A percentile compares a stretch with the other conserved stretches of the same genome.
These are phyloP conservation scores for Nothophytophthora sp. DNA, from an alignment of 352 stramenopile genomes.

Conservation along the genomic window DNA sequence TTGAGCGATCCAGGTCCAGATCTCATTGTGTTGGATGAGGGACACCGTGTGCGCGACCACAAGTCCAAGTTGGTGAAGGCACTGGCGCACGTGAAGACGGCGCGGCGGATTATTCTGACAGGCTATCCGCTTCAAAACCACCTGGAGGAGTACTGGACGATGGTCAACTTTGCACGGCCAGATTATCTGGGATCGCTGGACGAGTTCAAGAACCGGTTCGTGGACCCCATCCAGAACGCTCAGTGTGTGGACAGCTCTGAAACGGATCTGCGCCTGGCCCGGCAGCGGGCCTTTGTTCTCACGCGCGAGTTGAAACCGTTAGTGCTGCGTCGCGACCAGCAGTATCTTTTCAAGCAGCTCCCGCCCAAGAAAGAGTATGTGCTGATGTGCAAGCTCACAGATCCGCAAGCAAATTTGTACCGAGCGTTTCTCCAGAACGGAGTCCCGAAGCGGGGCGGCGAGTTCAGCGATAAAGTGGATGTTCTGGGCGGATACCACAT, in stretches of 20 bases:
- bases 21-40: conserved; percentile 89
- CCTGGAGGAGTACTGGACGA: conserved; percentile 93
- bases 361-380: conserved; percentile 91
- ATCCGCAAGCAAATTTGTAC: conserved; percentile 77
- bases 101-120: conserved; percentile 92
- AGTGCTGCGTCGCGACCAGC: conserved; percentile 84
- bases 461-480: conserved; percentile 61
- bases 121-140: conserved; percentile 97
- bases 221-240: conserved; percentile 88
- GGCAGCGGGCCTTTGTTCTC: conserved; percentile 79
- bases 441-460: conserved; percentile 56
- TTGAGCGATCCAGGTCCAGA: conserved; percentile 77
- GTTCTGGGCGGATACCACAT: conserved; percentile 88
- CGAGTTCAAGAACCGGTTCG: conserved; percentile 91
- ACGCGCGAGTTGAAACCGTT: conserved; percentile 80
- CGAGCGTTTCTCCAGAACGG: conserved; percentile 63
- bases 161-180: conserved; percentile 90
- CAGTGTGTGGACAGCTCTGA: conserved; percentile 83
- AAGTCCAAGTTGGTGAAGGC: conserved; percentile 92
- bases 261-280: conserved; percentile 61
- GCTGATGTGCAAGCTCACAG: conserved; percentile 79
- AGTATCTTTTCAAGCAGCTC: conserved; percentile 83
- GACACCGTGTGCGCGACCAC: conserved; percentile 86
- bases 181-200: conserved; percentile 80
- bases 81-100: conserved; percentile 76